phyloP scores from a whole-genome alignment of 257 asterid species.

The Handroanthus guayacan region DNA sequence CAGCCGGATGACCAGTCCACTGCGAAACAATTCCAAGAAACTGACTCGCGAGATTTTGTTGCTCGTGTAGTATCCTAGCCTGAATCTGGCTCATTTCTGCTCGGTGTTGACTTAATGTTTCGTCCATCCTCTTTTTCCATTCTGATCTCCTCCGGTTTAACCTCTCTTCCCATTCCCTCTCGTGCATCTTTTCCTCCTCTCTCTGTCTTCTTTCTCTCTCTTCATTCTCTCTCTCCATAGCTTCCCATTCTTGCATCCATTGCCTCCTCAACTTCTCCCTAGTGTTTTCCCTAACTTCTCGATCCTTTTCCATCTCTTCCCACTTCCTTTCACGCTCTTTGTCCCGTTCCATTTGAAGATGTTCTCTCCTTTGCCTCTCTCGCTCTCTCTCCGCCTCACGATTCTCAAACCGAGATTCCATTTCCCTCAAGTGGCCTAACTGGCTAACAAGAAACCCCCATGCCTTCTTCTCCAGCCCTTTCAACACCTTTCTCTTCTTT shows the following conservation, averaged over 20 bases:
- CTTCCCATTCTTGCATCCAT: slow-evolving; percentile 80
- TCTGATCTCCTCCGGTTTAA: slow-evolving; percentile 74
- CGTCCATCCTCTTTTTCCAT: slow-evolving; percentile 88
- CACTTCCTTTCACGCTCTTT: slow-evolving; percentile 65
- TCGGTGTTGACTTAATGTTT: slow-evolving; percentile 73
- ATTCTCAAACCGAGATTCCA: slow-evolving; percentile 78
- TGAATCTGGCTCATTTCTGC: slow-evolving; percentile 87
- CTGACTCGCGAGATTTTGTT: slow-evolving; percentile 82
- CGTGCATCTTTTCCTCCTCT: slow-evolving; percentile 68
- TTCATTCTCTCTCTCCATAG: slow-evolving; percentile 76
- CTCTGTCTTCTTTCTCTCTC: slow-evolving; percentile 70
- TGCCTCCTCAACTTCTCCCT: slow-evolving; percentile 66
- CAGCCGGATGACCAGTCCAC: slow-evolving; percentile 81
- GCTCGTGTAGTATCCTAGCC: slow-evolving; percentile 85
- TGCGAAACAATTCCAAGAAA: slow-evolving; percentile 86
- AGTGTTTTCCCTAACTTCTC: slow-evolving; percentile 56
- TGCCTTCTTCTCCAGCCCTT: slow-evolving; percentile 71
- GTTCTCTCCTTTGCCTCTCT: slow-evolving; percentile 78
- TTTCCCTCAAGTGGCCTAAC: slow-evolving; percentile 66
- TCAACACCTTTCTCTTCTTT: slow-evolving; percentile 74
- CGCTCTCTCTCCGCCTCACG: slow-evolving; percentile 74
- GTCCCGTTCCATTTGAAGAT: slow-evolving; percentile 59
- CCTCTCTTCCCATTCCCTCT: slow-evolving; percentile 86
- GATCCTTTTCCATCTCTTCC: slow-evolving; percentile 71
- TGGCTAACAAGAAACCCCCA: slow-evolving; percentile 78